Evolutionary conservation across 768 basidiomycete genomes (phyloP).

Genomic region (Xanthoconium purpureum): DNA sequence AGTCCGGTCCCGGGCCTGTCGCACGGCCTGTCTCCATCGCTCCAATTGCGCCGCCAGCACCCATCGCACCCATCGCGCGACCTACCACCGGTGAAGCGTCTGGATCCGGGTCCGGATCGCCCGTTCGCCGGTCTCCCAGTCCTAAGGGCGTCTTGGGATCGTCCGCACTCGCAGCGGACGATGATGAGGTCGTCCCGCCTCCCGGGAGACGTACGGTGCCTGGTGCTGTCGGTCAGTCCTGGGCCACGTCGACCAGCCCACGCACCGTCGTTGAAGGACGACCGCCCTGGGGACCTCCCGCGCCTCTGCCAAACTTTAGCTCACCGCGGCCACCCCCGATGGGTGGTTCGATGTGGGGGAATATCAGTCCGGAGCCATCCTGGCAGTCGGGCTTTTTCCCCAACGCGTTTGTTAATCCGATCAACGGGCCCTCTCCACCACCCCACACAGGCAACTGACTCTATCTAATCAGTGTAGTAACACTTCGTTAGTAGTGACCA

Average conservation of each 20-base stretch:
- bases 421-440: constrained; percentile 48
- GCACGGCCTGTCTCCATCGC: constrained; percentile 40
- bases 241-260: constrained; percentile 47
- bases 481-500: constrained; percentile 15
- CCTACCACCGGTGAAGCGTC: constrained; percentile 37
- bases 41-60: constrained; percentile 45
- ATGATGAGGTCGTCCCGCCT: constrained; percentile 70
- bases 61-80: constrained; percentile 66
- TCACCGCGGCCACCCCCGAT: constrained; percentile 35
- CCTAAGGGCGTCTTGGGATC: constrained; percentile 73
- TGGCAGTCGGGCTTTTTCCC: constrained; percentile 56
- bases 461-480: constrained; percentile 25
- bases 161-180: constrained; percentile 73
- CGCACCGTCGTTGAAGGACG: constrained; percentile 41
- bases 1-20: constrained; percentile 56
- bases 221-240: constrained; percentile 44
- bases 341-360: constrained; percentile 43
- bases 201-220: constrained; percentile 42
- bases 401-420: constrained; percentile 44
- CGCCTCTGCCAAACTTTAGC: constrained; percentile 35
- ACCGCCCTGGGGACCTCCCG: constrained; percentile 46
- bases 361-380: constrained; percentile 37
- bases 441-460: constrained; percentile 33
- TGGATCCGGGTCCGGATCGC: constrained; percentile 61
- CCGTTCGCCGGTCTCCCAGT: constrained; percentile 47